Evolutionary conservation across 495 filamentous ascomycete genomes (phyloP), one percentile per base, ranked within the genome.

Genomic region (Neurospora sp.): DNA sequence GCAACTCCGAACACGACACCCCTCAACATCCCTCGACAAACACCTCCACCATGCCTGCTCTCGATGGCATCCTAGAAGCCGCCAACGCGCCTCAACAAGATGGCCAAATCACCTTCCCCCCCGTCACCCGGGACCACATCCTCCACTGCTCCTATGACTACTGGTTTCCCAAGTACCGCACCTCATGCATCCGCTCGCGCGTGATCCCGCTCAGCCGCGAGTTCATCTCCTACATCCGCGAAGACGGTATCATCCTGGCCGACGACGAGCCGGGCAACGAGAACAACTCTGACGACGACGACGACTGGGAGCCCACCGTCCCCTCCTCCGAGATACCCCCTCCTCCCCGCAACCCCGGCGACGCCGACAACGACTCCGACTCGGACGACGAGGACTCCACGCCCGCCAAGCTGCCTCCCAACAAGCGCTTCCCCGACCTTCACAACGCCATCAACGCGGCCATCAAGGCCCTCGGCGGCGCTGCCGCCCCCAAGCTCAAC

Each of bases 131-230:
- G 76, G 88, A 90, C 36, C 96, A 99, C 78, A 96, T 99, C 76
- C 82, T 97, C 42, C 89, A 98, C 81, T 99, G 96, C 83, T 96
- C 96, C 43, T 98, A 94, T 81, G 92, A 97, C 81, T 88, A 87
- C 73, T 99, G 96, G 96, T 92, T 97, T 76, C 87, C 91, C 72
- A 89, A 88, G 90, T 98, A 97, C 80, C 94, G 94, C 69, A 81
- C 88, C 9, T 85, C 92, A 36, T 92, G 92, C 15, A 94, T 95
- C 37, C 95, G 94, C 83, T 92, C 94, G 4, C 90, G 92, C 21
- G 86, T 93, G 43, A 92, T 98, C 40, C 92, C 93, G 1, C 87
- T 98, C 1, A 86, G 89, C 1, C 79, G 83, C 5, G 82, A 89
- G 9, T 98, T 99, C 80, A 81, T 98, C 69, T 84, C 87, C 40